Conservation (phyloP, 192 early-diverging fungal genomes). For the Linnemannia elongata region DNA sequence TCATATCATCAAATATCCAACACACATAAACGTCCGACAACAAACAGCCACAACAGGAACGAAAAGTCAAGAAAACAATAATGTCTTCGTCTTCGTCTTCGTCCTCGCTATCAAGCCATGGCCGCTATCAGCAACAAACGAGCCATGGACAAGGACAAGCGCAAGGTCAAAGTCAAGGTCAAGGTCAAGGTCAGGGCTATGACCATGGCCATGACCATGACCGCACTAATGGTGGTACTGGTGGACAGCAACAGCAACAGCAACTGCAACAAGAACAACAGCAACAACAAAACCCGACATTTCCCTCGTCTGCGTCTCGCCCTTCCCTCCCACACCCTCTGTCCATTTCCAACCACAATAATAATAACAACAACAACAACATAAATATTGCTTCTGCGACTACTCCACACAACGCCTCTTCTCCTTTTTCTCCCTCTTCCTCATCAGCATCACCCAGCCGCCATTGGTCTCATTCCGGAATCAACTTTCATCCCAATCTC, state of each 20-base stretch:
- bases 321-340: neutral
- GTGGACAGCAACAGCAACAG: neutral
- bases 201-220: neutral
- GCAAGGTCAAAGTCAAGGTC: neutral
- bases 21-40: neutral
- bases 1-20: neutral
- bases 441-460: neutral
- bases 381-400: neutral
- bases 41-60: too few species aligned
- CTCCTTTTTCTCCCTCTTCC: neutral
- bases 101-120: neutral
- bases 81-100: neutral
- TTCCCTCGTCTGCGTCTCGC: neutral
- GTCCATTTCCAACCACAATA: neutral
- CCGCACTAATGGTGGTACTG: neutral
- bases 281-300: neutral
- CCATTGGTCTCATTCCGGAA: slow-evolving; percentile 2
- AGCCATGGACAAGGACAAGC: neutral
- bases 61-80: neutral
- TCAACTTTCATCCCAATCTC: neutral
- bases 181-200: neutral
- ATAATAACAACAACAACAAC: neutral
- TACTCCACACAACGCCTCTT: neutral
- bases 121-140: neutral
- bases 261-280: neutral